phyloP scores from a whole-genome alignment of 1,284 basidiomycete genomes.

The Moniliophthora roreri region DNA sequence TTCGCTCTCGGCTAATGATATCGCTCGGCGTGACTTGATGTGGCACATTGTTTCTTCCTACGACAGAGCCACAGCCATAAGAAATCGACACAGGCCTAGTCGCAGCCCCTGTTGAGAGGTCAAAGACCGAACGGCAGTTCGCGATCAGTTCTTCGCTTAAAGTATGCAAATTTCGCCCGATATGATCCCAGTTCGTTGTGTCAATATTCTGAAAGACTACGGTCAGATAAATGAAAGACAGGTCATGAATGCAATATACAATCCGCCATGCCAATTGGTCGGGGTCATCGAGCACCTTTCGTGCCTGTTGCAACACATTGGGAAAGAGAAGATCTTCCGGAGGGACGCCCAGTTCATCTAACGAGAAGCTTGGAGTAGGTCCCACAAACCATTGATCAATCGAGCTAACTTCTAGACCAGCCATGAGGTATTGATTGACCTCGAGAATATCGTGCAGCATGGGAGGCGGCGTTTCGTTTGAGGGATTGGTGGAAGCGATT shows the following conservation, averaged over 20 bases:
- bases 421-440: slow-evolving; percentile 76
- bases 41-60: slow-evolving; percentile 19
- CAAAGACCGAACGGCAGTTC: slow-evolving; percentile 62
- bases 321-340: slow-evolving; percentile 38
- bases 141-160: slow-evolving; percentile 61
- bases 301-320: slow-evolving; percentile 46
- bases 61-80: slow-evolving; percentile 26
- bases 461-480: slow-evolving; percentile 43
- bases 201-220: slow-evolving; percentile 42
- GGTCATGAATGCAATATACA: background rate
- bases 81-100: slow-evolving; percentile 58
- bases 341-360: slow-evolving; percentile 53
- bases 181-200: slow-evolving; percentile 49
- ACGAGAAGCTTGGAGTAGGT: slow-evolving; percentile 54
- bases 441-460: slow-evolving; percentile 75
- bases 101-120: slow-evolving; percentile 59
- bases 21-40: slow-evolving; percentile 16
- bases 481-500: slow-evolving; percentile 37
- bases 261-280: slow-evolving; percentile 28
- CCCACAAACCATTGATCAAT: slow-evolving; percentile 81
- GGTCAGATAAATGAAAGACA: slow-evolving; percentile 3
- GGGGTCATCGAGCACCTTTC: slow-evolving; percentile 43
- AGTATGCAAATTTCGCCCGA: slow-evolving; percentile 71
- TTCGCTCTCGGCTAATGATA: slow-evolving; percentile 52
- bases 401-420: slow-evolving; percentile 63